These are phyloP conservation scores for Colletotrichum neosansevieriae DNA, from an alignment of 2,329 filamentous ascomycete species.

Conservation along the genomic window DNA sequence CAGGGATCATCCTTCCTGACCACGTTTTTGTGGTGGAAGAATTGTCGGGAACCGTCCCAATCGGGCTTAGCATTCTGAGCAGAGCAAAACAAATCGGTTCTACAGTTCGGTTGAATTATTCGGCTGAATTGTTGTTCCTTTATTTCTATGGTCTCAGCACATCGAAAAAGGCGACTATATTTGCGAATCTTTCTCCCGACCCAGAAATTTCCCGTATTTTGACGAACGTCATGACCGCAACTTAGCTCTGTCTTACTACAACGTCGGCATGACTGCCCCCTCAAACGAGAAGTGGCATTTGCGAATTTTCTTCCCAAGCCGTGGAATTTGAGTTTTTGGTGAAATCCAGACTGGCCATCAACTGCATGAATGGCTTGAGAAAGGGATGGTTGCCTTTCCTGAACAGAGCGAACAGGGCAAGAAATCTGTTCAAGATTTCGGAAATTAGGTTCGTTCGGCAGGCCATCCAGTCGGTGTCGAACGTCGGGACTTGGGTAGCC, in stretches of 20 bases:
- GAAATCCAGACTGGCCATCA: not conserved
- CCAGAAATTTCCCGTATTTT: not conserved
- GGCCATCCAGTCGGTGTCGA: not conserved
- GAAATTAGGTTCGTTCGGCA: not conserved
- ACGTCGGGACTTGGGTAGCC: not conserved
- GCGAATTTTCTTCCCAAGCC: not conserved
- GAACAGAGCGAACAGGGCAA: not conserved
- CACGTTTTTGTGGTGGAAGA: not conserved
- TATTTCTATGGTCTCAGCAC: too few species aligned
- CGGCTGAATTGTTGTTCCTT: not conserved
- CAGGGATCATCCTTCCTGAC: not conserved
- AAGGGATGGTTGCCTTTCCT: conserved; percentile 6
- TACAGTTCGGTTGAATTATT: not conserved
- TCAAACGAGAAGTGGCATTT: not conserved
- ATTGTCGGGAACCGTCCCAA: conserved; percentile 2
- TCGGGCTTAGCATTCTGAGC: not conserved
- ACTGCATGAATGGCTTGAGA: conserved; percentile 1
- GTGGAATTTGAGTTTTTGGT: not conserved
- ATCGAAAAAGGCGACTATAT: too few species aligned
- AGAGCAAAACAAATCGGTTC: not conserved
- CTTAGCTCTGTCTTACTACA: too few species aligned
- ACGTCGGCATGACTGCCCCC: too few species aligned
- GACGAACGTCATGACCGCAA: too few species aligned
- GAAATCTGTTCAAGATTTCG: not conserved
- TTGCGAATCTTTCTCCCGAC: too few species aligned